phyloP scores from a whole-genome alignment of 352 stramenopile species.

The Globisporangium splendens region DNA sequence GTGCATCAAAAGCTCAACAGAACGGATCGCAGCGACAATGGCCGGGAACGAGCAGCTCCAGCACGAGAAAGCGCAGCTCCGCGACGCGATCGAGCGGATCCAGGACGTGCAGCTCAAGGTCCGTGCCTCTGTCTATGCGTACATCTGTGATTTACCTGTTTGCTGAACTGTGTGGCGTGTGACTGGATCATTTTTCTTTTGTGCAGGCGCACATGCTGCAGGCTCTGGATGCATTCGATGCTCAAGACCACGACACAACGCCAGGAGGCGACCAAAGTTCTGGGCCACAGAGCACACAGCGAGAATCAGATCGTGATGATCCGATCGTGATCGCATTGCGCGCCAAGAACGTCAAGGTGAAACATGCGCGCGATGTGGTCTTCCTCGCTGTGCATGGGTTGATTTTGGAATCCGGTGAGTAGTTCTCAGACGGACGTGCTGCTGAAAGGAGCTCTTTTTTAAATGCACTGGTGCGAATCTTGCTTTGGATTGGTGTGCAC shows the following conservation, averaged over 20 bases:
- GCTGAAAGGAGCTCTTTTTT: too few species aligned
- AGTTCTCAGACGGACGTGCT: background rate
- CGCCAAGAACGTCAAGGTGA: slow-evolving; percentile 39
- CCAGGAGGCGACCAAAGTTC: background rate
- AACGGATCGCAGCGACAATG: background rate
- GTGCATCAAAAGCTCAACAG: background rate
- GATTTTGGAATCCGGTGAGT: slow-evolving; percentile 63
- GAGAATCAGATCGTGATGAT: slow-evolving; percentile 37
- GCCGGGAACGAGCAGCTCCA: background rate
- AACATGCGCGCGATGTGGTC: slow-evolving; percentile 52
- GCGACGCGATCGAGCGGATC: slow-evolving; percentile 28
- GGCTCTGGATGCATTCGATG: slow-evolving; percentile 48
- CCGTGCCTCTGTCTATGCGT: too few species aligned
- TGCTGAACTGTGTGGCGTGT: background rate
- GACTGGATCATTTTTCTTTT: background rate
- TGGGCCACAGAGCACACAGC: slow-evolving; percentile 8
- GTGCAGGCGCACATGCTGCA: slow-evolving; percentile 66
- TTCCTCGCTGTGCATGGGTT: slow-evolving; percentile 71
- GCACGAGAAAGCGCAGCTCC: slow-evolving; percentile 33
- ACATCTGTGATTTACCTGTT: background rate
- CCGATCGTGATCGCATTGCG: slow-evolving; percentile 35
- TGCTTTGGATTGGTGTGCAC: slow-evolving; percentile 3
- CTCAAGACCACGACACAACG: slow-evolving; percentile 6
- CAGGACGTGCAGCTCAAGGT: slow-evolving; percentile 36
- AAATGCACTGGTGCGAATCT: background rate